Evolutionary conservation across 2,329 filamentous ascomycete species (phyloP), one percentile per base, ranked within the genome.

Genomic region (Botryotinia calthae): DNA sequence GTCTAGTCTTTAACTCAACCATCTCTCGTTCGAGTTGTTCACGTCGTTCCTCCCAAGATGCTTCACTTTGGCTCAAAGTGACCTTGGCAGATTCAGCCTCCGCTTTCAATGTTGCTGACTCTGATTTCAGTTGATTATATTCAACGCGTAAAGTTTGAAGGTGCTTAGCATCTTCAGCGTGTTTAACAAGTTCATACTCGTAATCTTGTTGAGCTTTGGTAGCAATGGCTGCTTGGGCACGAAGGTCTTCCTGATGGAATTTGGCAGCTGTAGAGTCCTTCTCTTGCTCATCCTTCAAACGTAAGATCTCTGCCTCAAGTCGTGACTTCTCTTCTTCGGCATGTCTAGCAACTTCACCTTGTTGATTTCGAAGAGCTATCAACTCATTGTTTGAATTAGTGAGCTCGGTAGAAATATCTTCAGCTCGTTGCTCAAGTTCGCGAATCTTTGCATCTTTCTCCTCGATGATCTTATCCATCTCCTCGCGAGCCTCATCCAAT

Each of bases 171-270:
- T 95, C 96, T 76, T 98, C 94, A 2, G 95, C 95, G 82, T 99
- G 96, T 84, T 96, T 98, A 79, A 97, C 88, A 18, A 99, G 87
- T 81, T 99, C 96, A 75, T 91, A 91, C 82, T 99, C 97, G 80
- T 99, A 99, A 77, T 96, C 95, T 80, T 97, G 92, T 81, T 99
- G 96, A 5, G 96, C 94, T 81, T 94, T 93, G 70, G 94, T 91
- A 3, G 96, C 94, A 79, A 99, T 98, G 62, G 97, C 93, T 42
- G 95, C 95, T 82, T 99, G 96, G 0, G 93, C 91, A 75, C 96
- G 95, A 59, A 98, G 88, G 78, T 98, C 95, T 78, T 97, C 92
- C 80, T 97, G 93, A 80, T 97, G 93, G 80, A 92, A 94, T 76
- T 93, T 90, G 46, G 93, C 90, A 67, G 94, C 91, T 74, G 94